A percentile compares a stretch with the other conserved stretches of the same genome.
These are phyloP conservation scores for Fistulinella staudtii DNA, from an alignment of 1,284 basidiomycete genomes.

Conservation along the genomic window DNA sequence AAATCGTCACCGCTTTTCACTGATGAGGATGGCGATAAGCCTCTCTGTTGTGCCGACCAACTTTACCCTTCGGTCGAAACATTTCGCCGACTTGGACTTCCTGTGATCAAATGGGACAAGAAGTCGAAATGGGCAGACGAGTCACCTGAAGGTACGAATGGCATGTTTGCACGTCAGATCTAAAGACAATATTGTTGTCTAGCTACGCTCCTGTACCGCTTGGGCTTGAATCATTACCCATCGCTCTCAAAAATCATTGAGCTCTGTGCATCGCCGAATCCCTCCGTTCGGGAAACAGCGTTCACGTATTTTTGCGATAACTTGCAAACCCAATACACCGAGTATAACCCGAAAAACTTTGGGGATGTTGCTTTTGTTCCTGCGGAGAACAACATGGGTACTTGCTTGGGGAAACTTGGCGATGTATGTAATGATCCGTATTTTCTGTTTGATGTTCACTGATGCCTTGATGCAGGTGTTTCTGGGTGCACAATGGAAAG, in stretches of 20 bases:
- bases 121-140: conserved; percentile 63
- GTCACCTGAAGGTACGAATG: conserved; percentile 68
- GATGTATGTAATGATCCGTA: conserved; percentile 48
- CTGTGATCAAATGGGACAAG: conserved; percentile 34
- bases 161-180: not conserved
- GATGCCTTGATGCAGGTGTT: conserved; percentile 53
- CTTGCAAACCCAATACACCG: conserved; percentile 52
- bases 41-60: conserved; percentile 6
- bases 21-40: not conserved
- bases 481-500: conserved; percentile 60
- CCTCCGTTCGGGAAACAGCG: conserved; percentile 46
- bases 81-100: conserved; percentile 9
- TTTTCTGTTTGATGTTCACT: not conserved
- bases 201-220: conserved; percentile 58
- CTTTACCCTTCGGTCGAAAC: conserved; percentile 12
- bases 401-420: conserved; percentile 57
- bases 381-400: conserved; percentile 47
- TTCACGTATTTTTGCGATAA: conserved; percentile 76
- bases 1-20: conserved; percentile 37
- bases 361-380: conserved; percentile 73
- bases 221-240: conserved; percentile 74
- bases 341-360: conserved; percentile 54
- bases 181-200: not conserved
- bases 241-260: conserved; percentile 62
- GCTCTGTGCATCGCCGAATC: conserved; percentile 56